Evolutionary conservation across 1,139 yeast genomes (phyloP), one percentile per base, ranked within the genome.

Genomic region (Eremothecium coryli): DNA sequence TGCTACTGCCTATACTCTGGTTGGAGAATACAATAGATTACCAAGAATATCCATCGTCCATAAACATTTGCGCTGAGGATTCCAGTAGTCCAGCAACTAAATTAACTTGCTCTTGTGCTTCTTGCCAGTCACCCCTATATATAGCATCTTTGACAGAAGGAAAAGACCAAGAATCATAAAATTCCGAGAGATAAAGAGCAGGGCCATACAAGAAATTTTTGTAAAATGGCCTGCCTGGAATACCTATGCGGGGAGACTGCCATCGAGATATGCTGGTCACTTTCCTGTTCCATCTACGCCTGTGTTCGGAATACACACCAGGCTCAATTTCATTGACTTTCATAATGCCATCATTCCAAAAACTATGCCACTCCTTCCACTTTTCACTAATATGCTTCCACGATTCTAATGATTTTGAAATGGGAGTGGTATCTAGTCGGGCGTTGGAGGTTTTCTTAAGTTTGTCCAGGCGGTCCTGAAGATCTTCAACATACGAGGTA

Each of bases 211-310:
- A 49, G 1, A 67, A 55, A 50, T 85, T 86, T 49, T 70, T 67
- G 51, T 73, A 82, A 64, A 93, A 88, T 14, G 73, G 65, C 31
- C 95, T 66, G 4, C 61, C 54, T 4, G 70, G 69, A 7, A 70
- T 53, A 2, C 78, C 76, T 13, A 59, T 64, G 3, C 65, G 59
- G 13, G 65, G 60, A 17, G 77, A 50, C 43, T 81, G 65, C 16
- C 65, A 62, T 45, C 70, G 71, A 44, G 77, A 82, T 38, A 84
- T 66, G 12, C 62, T 59, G 12, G 73, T 59, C 52, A 85, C 60
- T 41, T 74, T 73, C 20, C 75, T 69, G 58, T 88, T 88, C 85
- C 93, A 81, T 41, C 72, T 73, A 79, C 85, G 73, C 48, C 97
- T 67, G 45, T 73, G 76, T 40, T 76, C 70, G 0, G 88, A 71